Evolutionary conservation across 345 rosid species (phyloP).

Genomic region (Arabis hirsuta): DNA sequence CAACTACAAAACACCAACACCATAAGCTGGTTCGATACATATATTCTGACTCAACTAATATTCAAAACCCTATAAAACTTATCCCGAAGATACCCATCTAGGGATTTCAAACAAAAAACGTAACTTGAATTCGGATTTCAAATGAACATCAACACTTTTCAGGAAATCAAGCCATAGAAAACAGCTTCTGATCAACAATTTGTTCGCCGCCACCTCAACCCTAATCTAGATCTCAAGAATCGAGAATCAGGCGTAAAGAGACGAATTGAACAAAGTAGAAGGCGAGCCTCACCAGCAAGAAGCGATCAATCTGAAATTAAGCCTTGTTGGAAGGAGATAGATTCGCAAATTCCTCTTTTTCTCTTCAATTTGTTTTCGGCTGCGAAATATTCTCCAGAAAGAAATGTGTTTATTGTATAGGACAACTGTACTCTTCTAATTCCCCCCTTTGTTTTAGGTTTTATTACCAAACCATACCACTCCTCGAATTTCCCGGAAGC

Average conservation of each 20-base stretch:
- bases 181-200: not conserved
- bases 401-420: not conserved
- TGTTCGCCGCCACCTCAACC: slow-evolving; percentile 8
- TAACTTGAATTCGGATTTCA: not conserved
- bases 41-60: not conserved
- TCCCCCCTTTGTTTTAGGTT: slow-evolving; percentile 23
- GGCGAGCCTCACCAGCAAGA: slow-evolving; percentile 27
- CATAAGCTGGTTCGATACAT: not conserved
- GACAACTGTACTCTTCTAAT: not conserved
- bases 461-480: slow-evolving; percentile 31
- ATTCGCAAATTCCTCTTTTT: slow-evolving; percentile 1
- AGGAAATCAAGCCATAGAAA: not conserved
- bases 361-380: slow-evolving; percentile 33
- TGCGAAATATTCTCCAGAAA: slow-evolving; percentile 17
- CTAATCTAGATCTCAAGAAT: slow-evolving; percentile 17
- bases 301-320: slow-evolving; percentile 21
- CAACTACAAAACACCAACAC: slow-evolving; percentile 1
- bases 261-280: not conserved
- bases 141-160: not conserved
- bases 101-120: slow-evolving; percentile 1
- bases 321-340: not conserved
- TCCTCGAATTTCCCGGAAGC: not conserved
- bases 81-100: too few relatives aligned
- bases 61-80: slow-evolving; percentile 6
- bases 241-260: too few relatives aligned